Evolutionary conservation across 352 stramenopile species (phyloP).

Genomic region (Poterioochromonas sp.): DNA sequence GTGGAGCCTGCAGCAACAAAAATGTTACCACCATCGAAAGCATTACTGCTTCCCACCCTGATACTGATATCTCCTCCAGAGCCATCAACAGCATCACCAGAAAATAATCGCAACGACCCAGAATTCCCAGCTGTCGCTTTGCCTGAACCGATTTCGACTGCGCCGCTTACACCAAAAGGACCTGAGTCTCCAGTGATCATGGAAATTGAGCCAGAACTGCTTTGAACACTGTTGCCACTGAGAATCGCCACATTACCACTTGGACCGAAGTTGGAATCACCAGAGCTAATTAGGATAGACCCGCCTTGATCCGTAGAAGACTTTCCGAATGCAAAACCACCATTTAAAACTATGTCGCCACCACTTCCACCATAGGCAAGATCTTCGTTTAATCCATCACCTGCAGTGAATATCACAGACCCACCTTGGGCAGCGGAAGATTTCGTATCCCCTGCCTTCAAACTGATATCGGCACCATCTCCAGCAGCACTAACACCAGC

Average conservation of each 20-base stretch:
- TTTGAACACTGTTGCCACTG: constrained; percentile 46
- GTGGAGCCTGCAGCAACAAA: constrained; percentile 60
- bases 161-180: constrained; percentile 64
- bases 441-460: constrained; percentile 43
- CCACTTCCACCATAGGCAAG: constrained; percentile 40
- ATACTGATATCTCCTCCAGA: constrained; percentile 64
- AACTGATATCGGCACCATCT: constrained; percentile 42
- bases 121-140: constrained; percentile 54
- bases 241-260: constrained; percentile 48
- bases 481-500: constrained; percentile 51
- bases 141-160: constrained; percentile 56
- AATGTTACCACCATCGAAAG: constrained; percentile 68
- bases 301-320: constrained; percentile 51
- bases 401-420: constrained; percentile 38
- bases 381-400: constrained; percentile 35
- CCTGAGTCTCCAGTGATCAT: constrained; percentile 59
- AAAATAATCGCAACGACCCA: constrained; percentile 60
- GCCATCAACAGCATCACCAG: constrained; percentile 59
- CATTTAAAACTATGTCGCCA: constrained; percentile 38
- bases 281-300: constrained; percentile 37
- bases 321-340: constrained; percentile 44
- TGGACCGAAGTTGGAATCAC: constrained; percentile 40
- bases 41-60: constrained; percentile 63
- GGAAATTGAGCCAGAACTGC: constrained; percentile 48
- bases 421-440: constrained; percentile 39